Conservation (phyloP, 495 filamentous ascomycete genomes). For the Geopyxis carbonaria region DNA sequence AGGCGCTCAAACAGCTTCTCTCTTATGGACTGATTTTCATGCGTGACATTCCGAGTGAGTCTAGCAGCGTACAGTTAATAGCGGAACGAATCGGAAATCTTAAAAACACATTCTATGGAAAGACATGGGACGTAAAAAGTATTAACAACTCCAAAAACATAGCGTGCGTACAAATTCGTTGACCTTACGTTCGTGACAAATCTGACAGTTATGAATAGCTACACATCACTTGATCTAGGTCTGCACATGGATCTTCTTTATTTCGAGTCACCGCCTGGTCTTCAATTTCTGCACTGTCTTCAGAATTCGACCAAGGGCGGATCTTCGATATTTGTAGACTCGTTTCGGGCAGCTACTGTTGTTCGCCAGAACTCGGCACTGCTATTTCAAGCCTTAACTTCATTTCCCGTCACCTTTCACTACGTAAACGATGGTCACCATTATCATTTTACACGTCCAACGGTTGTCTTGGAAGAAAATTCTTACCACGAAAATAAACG, state of each 20-base stretch:
- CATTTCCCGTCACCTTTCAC: slow-evolving; percentile 39
- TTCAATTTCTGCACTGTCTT: slow-evolving; percentile 78
- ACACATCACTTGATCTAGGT: slow-evolving; percentile 60
- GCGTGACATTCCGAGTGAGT: slow-evolving; percentile 42
- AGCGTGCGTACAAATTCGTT: slow-evolving; percentile 31
- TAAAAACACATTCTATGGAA: slow-evolving; percentile 72
- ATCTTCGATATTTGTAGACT: slow-evolving; percentile 65
- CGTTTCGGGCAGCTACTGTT: slow-evolving; percentile 39
- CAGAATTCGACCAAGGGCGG: slow-evolving; percentile 58
- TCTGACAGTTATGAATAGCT: slow-evolving; percentile 24
- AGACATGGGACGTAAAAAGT: slow-evolving; percentile 71
- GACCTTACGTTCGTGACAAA: not conserved
- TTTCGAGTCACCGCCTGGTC: slow-evolving; percentile 55
- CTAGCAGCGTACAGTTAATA: slow-evolving; percentile 45
- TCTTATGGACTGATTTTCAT: slow-evolving; percentile 56
- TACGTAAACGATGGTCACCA: slow-evolving; percentile 51
- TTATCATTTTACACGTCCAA: slow-evolving; percentile 38
- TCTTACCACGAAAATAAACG: slow-evolving; percentile 11
- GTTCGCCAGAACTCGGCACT: slow-evolving; percentile 24
- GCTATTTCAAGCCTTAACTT: slow-evolving; percentile 29
- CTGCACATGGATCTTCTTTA: slow-evolving; percentile 92
- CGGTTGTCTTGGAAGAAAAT: slow-evolving; percentile 32
- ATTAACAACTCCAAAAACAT: slow-evolving; percentile 71
- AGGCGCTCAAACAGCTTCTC: slow-evolving; percentile 37
- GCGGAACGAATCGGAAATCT: slow-evolving; percentile 54